Conservation (phyloP, 2,329 filamentous ascomycete species). For the Parafenestella ontariensis region DNA sequence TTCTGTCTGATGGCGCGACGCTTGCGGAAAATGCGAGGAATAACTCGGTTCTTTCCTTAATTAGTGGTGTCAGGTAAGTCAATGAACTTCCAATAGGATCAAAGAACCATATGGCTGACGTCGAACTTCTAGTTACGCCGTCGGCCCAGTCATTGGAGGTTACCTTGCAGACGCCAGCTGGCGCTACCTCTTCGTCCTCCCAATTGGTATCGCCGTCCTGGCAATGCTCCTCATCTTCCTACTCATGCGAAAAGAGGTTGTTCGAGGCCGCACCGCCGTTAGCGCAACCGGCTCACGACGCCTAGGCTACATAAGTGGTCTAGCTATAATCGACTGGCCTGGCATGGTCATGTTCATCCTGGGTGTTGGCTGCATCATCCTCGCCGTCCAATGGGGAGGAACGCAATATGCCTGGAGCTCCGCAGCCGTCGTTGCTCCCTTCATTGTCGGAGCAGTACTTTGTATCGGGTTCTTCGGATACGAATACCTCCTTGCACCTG, state of each 20-base stretch:
- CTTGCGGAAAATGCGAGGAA: conserved; percentile 77
- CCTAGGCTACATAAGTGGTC: conserved; percentile 41
- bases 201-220: conserved; percentile 46
- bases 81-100: not conserved
- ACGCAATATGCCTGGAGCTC: conserved; percentile 65
- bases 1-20: conserved; percentile 71
- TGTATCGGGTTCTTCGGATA: conserved; percentile 61
- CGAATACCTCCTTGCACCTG: conserved; percentile 62
- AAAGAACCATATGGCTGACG: not conserved
- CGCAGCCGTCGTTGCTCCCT: conserved; percentile 60
- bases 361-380: conserved; percentile 47
- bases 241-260: conserved; percentile 65
- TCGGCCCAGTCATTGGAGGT: conserved; percentile 69
- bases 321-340: conserved; percentile 56
- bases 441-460: conserved; percentile 59
- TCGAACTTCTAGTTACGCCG: conserved; percentile 54
- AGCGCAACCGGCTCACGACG: conserved; percentile 36
- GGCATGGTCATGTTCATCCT: conserved; percentile 45
- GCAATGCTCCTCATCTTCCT: conserved; percentile 63
- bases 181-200: conserved; percentile 71
- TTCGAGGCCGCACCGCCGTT: conserved; percentile 58
- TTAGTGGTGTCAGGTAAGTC: conserved; percentile 59
- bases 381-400: conserved; percentile 62
- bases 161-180: conserved; percentile 64
- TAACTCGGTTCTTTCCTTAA: conserved; percentile 68